These are phyloP conservation scores for Pyrrhoderma noxium DNA, from an alignment of 1,284 basidiomycete species.

Conservation along the genomic window DNA sequence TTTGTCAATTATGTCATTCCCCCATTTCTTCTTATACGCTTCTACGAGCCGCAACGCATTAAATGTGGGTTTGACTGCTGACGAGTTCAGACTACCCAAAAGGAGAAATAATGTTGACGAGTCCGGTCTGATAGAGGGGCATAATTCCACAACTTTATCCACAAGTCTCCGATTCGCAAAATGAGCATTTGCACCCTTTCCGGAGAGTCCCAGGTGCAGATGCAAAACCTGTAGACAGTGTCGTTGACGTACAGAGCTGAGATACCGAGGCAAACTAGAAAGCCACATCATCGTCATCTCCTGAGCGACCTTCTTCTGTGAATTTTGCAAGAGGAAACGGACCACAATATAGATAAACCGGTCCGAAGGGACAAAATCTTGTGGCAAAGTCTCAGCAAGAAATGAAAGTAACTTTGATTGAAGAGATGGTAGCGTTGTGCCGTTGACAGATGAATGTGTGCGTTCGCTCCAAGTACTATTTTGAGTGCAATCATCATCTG, in stretches of 20 bases:
- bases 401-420: background rate
- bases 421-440: background rate
- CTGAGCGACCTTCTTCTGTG: slow-evolving; percentile 21
- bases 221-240: slow-evolving; percentile 29
- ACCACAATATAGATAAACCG: slow-evolving; percentile 11
- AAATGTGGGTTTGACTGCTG: slow-evolving; percentile 43
- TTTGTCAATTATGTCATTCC: slow-evolving; percentile 42
- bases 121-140: slow-evolving; percentile 46
- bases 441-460: background rate
- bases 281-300: slow-evolving; percentile 25
- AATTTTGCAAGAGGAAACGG: slow-evolving; percentile 9
- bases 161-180: slow-evolving; percentile 32
- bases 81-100: slow-evolving; percentile 41
- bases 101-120: slow-evolving; percentile 57
- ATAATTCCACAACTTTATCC: slow-evolving; percentile 36
- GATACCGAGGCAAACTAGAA: slow-evolving; percentile 19
- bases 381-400: too few species aligned
- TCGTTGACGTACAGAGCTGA: slow-evolving; percentile 18
- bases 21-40: slow-evolving; percentile 48
- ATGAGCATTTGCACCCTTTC: slow-evolving; percentile 22
- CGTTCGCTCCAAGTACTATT: too few species aligned
- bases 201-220: slow-evolving; percentile 24
- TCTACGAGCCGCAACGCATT: slow-evolving; percentile 36
- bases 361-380: slow-evolving; percentile 1
- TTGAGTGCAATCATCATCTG: background rate